Evolutionary conservation across 1,284 basidiomycete species (phyloP).

Genomic region (Papiliotrema nemorosa): DNA sequence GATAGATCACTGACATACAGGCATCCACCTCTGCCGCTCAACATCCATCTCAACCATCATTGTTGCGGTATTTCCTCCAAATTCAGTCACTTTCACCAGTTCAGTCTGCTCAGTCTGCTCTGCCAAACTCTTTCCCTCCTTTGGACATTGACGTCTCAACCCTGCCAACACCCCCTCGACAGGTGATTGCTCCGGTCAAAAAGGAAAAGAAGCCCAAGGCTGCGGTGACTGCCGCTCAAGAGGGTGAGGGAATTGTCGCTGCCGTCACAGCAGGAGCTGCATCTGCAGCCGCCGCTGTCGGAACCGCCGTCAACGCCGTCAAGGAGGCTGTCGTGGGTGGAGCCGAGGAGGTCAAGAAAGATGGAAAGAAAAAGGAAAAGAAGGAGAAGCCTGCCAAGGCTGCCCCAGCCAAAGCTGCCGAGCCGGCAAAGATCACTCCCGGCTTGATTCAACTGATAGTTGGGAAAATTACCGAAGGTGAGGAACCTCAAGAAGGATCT

Average conservation of each 20-base stretch:
- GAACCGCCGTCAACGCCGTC: constrained; percentile 19
- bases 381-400: constrained; percentile 37
- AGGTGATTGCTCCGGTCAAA: constrained; percentile 65
- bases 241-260: constrained; percentile 16
- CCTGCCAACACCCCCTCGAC: constrained; percentile 69
- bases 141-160: constrained; percentile 70
- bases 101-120: constrained; percentile 39
- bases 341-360: constrained; percentile 14
- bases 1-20: constrained; percentile 13
- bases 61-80: constrained; percentile 91
- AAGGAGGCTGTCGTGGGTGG: constrained; percentile 31
- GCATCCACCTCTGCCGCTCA: constrained; percentile 52
- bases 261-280: constrained; percentile 22
- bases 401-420: constrained; percentile 49
- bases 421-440: constrained; percentile 55
- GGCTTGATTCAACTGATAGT: constrained; percentile 94
- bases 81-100: constrained; percentile 68
- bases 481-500: constrained; percentile 22
- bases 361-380: constrained; percentile 35
- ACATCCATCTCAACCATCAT: constrained; percentile 69
- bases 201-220: constrained; percentile 62
- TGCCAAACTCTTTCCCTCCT: constrained; percentile 54
- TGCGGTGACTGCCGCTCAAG: constrained; percentile 22
- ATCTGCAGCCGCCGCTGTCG: constrained; percentile 15
- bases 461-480: constrained; percentile 82